These are phyloP conservation scores for Euphrasia confusa DNA, from an alignment of 257 asterid genomes.

Conservation along the genomic window DNA sequence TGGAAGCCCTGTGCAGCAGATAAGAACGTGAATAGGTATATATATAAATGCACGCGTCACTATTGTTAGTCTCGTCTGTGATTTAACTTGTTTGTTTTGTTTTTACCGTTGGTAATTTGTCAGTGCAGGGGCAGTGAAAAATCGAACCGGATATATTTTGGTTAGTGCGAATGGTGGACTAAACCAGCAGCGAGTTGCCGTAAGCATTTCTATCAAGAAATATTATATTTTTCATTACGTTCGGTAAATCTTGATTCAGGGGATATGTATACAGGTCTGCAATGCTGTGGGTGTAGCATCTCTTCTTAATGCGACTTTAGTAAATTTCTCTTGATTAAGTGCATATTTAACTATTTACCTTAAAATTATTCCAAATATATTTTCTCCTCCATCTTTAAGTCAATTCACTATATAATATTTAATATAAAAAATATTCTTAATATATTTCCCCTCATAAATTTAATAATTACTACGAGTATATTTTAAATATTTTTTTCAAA, in stretches of 20 bases:
- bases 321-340: slow-evolving; percentile 83
- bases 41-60: slow-evolving; percentile 15
- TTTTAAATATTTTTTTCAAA: too few species aligned
- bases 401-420: too few species aligned
- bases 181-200: slow-evolving; percentile 93
- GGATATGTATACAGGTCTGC: slow-evolving; percentile 47
- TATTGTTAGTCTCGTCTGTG: too few species aligned
- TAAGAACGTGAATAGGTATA: slow-evolving; percentile 28
- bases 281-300: slow-evolving; percentile 90
- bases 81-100: slow-evolving; percentile 7
- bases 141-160: slow-evolving; percentile 54
- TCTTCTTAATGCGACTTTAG: slow-evolving; percentile 84
- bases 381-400: too few species aligned
- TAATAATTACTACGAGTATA: too few species aligned
- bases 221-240: not conserved
- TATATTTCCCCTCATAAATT: too few species aligned
- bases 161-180: slow-evolving; percentile 94
- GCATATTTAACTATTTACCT: too few species aligned
- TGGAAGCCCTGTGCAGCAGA: slow-evolving; percentile 85
- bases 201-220: slow-evolving; percentile 32
- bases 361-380: too few species aligned
- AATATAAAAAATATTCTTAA: too few species aligned
- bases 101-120: slow-evolving; percentile 41
- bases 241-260: slow-evolving; percentile 12
- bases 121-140: slow-evolving; percentile 54